These are phyloP conservation scores for Candida orba DNA, from an alignment of 805 yeast species.

Conservation along the genomic window DNA sequence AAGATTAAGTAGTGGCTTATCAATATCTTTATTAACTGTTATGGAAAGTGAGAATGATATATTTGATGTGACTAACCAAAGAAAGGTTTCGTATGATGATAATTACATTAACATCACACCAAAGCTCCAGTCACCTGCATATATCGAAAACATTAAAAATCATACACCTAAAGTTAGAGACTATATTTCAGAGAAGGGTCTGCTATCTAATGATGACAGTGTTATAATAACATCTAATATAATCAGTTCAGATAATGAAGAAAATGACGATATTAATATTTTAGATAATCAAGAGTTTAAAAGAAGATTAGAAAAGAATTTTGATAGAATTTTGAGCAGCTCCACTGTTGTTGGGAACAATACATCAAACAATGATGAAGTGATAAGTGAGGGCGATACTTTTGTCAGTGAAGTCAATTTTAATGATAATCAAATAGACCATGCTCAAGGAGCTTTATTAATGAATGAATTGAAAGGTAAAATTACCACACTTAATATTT, in stretches of 20 bases:
- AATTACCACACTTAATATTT: conserved; percentile 2
- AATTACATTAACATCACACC: conserved; percentile 14
- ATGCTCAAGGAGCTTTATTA: conserved; percentile 7
- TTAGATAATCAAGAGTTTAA: conserved; percentile 14
- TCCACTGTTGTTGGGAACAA: conserved; percentile 2
- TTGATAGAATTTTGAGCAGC: conserved; percentile 9
- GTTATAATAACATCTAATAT: conserved; percentile 15
- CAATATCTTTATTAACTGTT: conserved; percentile 23
- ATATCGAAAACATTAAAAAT: background rate
- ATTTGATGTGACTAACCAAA: background rate
- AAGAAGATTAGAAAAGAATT: conserved; percentile 15
- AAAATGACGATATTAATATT: background rate
- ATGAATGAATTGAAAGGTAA: conserved; percentile 15
- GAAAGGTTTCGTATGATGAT: conserved; percentile 18
- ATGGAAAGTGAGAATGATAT: conserved; percentile 14
- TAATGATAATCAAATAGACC: conserved; percentile 10
- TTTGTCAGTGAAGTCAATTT: conserved; percentile 4
- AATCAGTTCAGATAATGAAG: conserved; percentile 1
- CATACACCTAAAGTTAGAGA: conserved; percentile 3
- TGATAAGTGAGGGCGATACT: background rate
- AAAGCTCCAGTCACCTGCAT: conserved; percentile 4
- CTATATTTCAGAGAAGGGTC: conserved; percentile 12
- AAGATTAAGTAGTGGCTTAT: conserved; percentile 23
- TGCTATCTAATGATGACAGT: conserved; percentile 22
- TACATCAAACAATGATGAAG: background rate